Conservation (phyloP, 2,329 filamentous ascomycete genomes). For the Monilinia fructicola region DNA sequence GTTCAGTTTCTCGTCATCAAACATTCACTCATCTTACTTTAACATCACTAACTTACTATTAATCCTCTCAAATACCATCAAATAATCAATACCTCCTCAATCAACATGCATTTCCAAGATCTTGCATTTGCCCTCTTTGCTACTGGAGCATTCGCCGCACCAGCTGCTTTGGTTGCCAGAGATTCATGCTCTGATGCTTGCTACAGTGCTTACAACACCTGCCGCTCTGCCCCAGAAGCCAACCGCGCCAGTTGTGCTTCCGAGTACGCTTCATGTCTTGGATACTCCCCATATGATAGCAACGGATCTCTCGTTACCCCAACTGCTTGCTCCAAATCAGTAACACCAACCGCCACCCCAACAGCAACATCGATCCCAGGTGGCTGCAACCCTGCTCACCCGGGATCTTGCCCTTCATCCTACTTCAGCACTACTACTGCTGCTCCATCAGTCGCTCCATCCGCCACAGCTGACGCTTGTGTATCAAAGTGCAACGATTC, state of each 20-base stretch:
- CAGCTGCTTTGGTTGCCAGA: slow-evolving; percentile 1
- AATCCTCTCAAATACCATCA: not conserved
- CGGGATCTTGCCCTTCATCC: too few species aligned
- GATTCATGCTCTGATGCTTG: slow-evolving; percentile 7
- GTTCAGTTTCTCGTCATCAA: not conserved
- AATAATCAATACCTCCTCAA: not conserved
- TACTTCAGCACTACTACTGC: not conserved
- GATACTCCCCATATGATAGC: slow-evolving; percentile 2
- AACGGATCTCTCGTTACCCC: not conserved
- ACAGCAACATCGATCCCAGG: not conserved
- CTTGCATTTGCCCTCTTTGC: slow-evolving; percentile 7
- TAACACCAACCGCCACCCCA: not conserved
- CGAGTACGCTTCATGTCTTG: not conserved
- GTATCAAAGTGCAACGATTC: not conserved
- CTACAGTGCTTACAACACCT: not conserved
- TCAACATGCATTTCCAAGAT: slow-evolving; percentile 14
- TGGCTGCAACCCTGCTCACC: too few species aligned
- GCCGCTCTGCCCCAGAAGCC: not conserved
- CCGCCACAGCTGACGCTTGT: not conserved
- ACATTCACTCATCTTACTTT: not conserved
- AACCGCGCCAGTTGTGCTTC: slow-evolving; percentile 3
- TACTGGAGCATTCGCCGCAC: slow-evolving; percentile 14
- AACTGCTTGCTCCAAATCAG: slow-evolving; percentile 9
- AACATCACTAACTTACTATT: not conserved
- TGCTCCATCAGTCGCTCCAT: not conserved